Evolutionary conservation across 2,329 filamentous ascomycete species (phyloP).

Genomic region (Penicillium sp.): DNA sequence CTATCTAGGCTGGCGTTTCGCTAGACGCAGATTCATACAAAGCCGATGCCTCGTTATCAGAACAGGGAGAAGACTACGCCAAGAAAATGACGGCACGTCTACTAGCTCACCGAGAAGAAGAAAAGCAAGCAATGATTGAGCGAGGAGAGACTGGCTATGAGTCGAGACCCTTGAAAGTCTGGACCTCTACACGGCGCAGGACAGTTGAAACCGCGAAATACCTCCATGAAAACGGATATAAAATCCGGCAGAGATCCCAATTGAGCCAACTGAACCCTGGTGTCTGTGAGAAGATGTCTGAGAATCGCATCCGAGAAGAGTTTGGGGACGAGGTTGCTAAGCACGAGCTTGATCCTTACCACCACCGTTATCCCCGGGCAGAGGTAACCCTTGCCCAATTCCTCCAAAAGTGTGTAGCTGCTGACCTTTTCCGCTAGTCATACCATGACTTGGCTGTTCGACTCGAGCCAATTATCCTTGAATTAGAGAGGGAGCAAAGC

Average conservation of each 20-base stretch:
- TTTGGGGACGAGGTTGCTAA: constrained; percentile 91
- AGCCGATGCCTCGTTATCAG: constrained; percentile 78
- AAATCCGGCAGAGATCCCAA: constrained; percentile 86
- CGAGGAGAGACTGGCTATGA: constrained; percentile 66
- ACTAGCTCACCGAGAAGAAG: constrained; percentile 76
- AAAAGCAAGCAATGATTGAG: constrained; percentile 67
- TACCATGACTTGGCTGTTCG: constrained; percentile 98
- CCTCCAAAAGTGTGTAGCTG: neutral
- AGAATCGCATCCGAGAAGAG: constrained; percentile 72
- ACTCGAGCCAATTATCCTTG: constrained; percentile 94
- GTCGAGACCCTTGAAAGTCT: constrained; percentile 79
- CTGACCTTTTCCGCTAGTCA: constrained; percentile 56
- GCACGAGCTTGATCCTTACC: constrained; percentile 92
- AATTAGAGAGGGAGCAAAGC: constrained; percentile 93
- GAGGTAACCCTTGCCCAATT: constrained; percentile 59
- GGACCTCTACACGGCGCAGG: constrained; percentile 88
- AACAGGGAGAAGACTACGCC: constrained; percentile 76
- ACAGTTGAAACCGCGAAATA: constrained; percentile 87
- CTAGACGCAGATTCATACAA: constrained; percentile 90
- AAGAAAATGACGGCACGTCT: constrained; percentile 82
- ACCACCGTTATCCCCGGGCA: constrained; percentile 90
- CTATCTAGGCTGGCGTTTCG: constrained; percentile 67
- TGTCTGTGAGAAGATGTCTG: constrained; percentile 90
- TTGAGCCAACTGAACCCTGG: constrained; percentile 98
- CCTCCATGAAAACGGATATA: constrained; percentile 75